A percentile compares a stretch with the other conserved stretches of the same genome.
phyloP scores from a whole-genome alignment of 345 rosid species.

The Pugionium cornutum region DNA sequence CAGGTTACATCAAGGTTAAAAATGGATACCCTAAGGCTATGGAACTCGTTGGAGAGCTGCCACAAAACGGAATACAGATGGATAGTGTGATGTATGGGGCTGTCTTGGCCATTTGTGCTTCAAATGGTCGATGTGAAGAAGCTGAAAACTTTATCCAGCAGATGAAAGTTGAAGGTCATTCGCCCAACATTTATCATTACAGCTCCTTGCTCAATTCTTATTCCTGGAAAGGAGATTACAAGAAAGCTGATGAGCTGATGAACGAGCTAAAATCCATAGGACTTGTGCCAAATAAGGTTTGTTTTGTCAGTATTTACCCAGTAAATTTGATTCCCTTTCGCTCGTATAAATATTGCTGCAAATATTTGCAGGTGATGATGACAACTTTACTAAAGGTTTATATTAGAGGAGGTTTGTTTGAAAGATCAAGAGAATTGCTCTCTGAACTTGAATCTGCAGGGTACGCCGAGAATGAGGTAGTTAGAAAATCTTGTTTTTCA shows the following conservation, averaged over 20 bases:
- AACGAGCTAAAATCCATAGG: conserved; percentile 74
- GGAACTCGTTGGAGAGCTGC: conserved; percentile 70
- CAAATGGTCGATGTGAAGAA: conserved; percentile 66
- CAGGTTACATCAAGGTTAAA: conserved; percentile 80
- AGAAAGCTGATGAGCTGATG: conserved; percentile 81
- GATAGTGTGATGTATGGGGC: conserved; percentile 84
- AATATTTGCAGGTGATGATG: conserved; percentile 68
- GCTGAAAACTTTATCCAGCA: conserved; percentile 71
- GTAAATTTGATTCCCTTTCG: not conserved
- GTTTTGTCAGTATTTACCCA: conserved; percentile 27
- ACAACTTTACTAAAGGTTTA: conserved; percentile 88
- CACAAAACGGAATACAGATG: conserved; percentile 57
- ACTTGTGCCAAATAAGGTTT: conserved; percentile 85
- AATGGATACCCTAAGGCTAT: conserved; percentile 69
- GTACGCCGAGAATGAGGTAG: conserved; percentile 81
- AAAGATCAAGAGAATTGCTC: conserved; percentile 67
- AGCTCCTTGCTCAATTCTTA: conserved; percentile 90
- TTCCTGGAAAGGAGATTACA: conserved; percentile 65
- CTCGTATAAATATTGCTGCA: conserved; percentile 26
- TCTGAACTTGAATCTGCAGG: conserved; percentile 67
- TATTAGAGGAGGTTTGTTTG: conserved; percentile 85
- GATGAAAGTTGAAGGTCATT: conserved; percentile 79
- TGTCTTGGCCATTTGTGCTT: conserved; percentile 87
- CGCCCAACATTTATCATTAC: conserved; percentile 74
- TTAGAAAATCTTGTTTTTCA: conserved; percentile 5